These are phyloP conservation scores for Globisporangium canariense DNA, from an alignment of 352 stramenopile genomes.

Conservation along the genomic window DNA sequence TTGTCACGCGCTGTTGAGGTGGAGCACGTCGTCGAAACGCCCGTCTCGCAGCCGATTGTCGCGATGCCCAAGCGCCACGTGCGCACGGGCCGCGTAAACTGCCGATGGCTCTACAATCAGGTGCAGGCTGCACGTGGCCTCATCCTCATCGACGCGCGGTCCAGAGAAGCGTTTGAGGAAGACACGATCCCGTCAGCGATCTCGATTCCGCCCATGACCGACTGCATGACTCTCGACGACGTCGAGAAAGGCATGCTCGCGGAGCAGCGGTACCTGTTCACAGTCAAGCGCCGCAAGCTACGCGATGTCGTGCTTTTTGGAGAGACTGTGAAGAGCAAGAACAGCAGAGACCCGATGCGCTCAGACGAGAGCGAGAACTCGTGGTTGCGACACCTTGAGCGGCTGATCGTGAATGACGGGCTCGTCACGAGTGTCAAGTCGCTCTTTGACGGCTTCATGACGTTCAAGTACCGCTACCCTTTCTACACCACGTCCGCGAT, in stretches of 20 bases:
- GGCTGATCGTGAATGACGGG: slow-evolving; percentile 69
- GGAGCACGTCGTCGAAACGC: neutral
- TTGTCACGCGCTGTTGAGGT: neutral
- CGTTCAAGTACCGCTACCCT: slow-evolving; percentile 82
- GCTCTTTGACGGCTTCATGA: slow-evolving; percentile 76
- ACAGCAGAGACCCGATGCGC: slow-evolving; percentile 11
- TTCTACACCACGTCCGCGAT: slow-evolving; percentile 80
- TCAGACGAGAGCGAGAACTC: slow-evolving; percentile 18
- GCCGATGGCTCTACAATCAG: slow-evolving; percentile 84
- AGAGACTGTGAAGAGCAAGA: slow-evolving; percentile 46
- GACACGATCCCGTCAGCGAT: slow-evolving; percentile 77
- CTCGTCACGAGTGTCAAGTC: slow-evolving; percentile 75
- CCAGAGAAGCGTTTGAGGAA: slow-evolving; percentile 48
- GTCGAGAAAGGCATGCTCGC: slow-evolving; percentile 50
- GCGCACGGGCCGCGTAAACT: slow-evolving; percentile 66
- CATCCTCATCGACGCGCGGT: slow-evolving; percentile 73
- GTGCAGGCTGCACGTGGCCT: slow-evolving; percentile 69
- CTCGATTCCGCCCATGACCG: slow-evolving; percentile 56
- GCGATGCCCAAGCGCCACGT: slow-evolving; percentile 47
- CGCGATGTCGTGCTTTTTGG: slow-evolving; percentile 81
- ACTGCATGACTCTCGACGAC: slow-evolving; percentile 43
- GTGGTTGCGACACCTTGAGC: slow-evolving; percentile 62
- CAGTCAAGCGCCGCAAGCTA: slow-evolving; percentile 70
- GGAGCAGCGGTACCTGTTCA: slow-evolving; percentile 71
- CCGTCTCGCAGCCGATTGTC: slow-evolving; percentile 15